Base-by-base conservation (phyloP, 495 filamentous ascomycete species). In the Podospora pseudocomata region DNA sequence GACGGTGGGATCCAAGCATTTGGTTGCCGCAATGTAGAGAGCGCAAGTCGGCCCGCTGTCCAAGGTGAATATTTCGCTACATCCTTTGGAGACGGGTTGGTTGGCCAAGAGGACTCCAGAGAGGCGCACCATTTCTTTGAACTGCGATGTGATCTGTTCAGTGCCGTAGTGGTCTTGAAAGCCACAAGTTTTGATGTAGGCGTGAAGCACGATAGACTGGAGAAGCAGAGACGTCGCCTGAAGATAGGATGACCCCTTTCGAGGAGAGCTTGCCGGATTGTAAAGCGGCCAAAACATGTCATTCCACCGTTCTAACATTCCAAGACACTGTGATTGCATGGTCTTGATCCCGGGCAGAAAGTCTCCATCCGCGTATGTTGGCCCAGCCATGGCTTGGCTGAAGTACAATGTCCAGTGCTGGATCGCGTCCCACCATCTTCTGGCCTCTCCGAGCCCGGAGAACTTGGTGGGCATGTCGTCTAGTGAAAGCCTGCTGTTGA, bases 21-120 rank as follows among this genome's bases (percentile, higher is more conserved):
- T 71, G 54, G 68, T 68, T 6, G 72, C 68, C 9, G 64, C 67
- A 39, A 71, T 34, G 54, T 70, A 72, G 11, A 76, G 56, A 2
- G 68, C 65, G 60, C 71, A 61, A 3, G 66, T 68, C 5, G 67
- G 74, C 3, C 74, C 72, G 34, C 70, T 72, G 56, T 74, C 74
- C 66, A 73, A 67, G 1, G 74, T 73, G 61, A 76, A 73, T 1
- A 64, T 27, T 44, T 70, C 67, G 6, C 60, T 56, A 53, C 65
- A 39, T 64, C 44, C 66, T 58, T 2, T 56, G 19, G 32, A 49
- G 9, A 49, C 39, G 15, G 60, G 68, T 64, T 71, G 70, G 20
- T 68, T 67, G 3, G 53, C 9, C 23, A 76, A 56, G 6, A 76
- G 23, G 44, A 70, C 67, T 7, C 44, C 53, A 4, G 26, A 32